These are phyloP conservation scores for Phanerochaete carnosa DNA, from an alignment of 768 basidiomycete species.

Conservation along the genomic window DNA sequence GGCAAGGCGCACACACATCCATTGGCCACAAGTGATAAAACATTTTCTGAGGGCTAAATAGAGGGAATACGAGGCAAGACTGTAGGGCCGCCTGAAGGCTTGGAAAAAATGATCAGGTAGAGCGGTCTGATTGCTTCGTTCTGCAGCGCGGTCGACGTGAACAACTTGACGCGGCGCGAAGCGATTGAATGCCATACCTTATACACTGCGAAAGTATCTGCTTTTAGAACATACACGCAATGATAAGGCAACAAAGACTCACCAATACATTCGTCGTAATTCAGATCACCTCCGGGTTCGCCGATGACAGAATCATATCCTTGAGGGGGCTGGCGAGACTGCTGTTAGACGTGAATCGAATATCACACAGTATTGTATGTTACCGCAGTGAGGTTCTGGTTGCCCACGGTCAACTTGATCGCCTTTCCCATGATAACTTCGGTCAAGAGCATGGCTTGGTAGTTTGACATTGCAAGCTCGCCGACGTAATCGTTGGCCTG, in stretches of 20 bases:
- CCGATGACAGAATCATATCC: conserved; percentile 25
- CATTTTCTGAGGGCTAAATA: too few species aligned
- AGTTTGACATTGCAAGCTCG: conserved; percentile 1
- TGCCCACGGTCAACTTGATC: conserved; percentile 61
- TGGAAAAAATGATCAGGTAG: background rate
- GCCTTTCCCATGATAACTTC: conserved; percentile 37
- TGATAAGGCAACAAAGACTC: too few species aligned
- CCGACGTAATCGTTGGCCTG: conserved; percentile 7
- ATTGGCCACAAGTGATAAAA: too few species aligned
- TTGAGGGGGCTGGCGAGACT: conserved; percentile 18
- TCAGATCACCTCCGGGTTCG: conserved; percentile 24
- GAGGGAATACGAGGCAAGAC: too few species aligned
- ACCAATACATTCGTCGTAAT: conserved; percentile 28
- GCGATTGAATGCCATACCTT: too few species aligned
- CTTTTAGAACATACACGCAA: too few species aligned
- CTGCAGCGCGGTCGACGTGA: too few species aligned
- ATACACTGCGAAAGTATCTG: too few species aligned
- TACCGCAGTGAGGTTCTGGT: conserved; percentile 41
- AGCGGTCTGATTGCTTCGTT: background rate
- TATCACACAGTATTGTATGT: background rate
- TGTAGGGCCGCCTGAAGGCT: too few species aligned
- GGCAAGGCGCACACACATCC: too few species aligned
- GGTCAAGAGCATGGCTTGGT: conserved; percentile 8
- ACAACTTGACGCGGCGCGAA: too few species aligned
- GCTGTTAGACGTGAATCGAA: background rate